These are phyloP conservation scores for Yamadazyma siamensis DNA, from an alignment of 1,139 yeast species.

Conservation along the genomic window DNA sequence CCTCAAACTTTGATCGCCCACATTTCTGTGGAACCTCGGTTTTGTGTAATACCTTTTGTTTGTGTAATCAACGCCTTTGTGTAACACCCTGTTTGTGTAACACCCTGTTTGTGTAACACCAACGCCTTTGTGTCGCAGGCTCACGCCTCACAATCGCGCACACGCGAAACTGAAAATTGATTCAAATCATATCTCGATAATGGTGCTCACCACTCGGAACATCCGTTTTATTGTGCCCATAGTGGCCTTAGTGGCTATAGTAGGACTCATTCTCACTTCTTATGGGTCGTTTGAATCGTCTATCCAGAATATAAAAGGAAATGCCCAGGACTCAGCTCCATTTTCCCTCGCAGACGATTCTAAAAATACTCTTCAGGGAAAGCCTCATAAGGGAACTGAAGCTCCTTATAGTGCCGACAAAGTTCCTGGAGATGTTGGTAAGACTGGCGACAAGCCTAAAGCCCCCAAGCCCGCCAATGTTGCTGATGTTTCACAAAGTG, in stretches of 20 bases:
- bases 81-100: too few relatives aligned
- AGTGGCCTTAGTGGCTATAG: conserved; percentile 31
- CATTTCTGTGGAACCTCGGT: too few relatives aligned
- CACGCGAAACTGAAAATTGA: not conserved
- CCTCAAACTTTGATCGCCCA: too few relatives aligned
- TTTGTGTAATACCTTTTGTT: too few relatives aligned
- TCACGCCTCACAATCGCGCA: too few relatives aligned
- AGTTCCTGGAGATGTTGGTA: conserved; percentile 3
- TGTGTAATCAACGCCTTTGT: too few relatives aligned
- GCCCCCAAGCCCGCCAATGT: conserved; percentile 10
- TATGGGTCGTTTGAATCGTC: conserved; percentile 25
- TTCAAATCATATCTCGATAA: not conserved
- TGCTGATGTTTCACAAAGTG: conserved; percentile 15
- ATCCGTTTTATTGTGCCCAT: conserved; percentile 34
- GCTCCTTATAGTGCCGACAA: conserved; percentile 31
- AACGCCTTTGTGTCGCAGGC: too few relatives aligned
- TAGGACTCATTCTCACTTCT: conserved; percentile 36
- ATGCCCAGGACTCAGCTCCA: conserved; percentile 20
- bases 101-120: too few relatives aligned
- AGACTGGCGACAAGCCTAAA: conserved; percentile 3
- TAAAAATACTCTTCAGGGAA: conserved; percentile 32
- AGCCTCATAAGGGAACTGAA: conserved; percentile 29
- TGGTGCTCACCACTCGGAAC: conserved; percentile 34
- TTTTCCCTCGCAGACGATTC: conserved; percentile 18
- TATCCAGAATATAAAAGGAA: conserved; percentile 25